phyloP scores from a whole-genome alignment of 163 green algal genomes.

The Chlorella variabilis region DNA sequence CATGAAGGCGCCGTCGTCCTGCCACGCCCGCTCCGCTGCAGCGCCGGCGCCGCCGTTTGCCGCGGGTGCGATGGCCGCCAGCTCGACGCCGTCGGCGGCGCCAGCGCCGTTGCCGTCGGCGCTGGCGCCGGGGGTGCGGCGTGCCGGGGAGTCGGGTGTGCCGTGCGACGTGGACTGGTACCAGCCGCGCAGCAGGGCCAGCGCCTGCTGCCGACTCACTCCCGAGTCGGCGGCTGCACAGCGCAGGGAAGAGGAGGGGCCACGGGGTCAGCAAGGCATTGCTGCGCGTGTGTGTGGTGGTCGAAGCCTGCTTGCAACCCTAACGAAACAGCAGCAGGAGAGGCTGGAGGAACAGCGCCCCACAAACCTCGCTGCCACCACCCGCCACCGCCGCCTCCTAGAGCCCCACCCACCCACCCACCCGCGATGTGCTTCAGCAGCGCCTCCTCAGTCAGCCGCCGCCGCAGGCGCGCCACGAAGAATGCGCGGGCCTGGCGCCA shows the following conservation, averaged over 20 bases:
- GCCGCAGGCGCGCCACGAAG: slow-evolving; percentile 83
- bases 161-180: slow-evolving; percentile 37
- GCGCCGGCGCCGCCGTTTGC: not conserved
- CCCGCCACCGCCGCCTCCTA: too few relatives aligned
- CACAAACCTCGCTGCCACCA: too few relatives aligned
- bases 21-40: slow-evolving; percentile 37
- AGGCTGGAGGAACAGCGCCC: too few relatives aligned
- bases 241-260: too few relatives aligned
- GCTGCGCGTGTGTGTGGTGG: too few relatives aligned
- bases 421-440: slow-evolving; percentile 69
- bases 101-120: not conserved
- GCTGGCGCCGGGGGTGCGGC: not conserved
- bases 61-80: not conserved
- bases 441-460: slow-evolving; percentile 77
- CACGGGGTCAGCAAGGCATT: too few relatives aligned
- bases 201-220: slow-evolving; percentile 44
- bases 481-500: slow-evolving; percentile 87
- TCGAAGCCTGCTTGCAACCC: too few relatives aligned
- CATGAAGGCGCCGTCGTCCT: slow-evolving; percentile 60
- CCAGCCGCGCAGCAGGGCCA: slow-evolving; percentile 56
- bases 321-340: too few relatives aligned
- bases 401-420: slow-evolving; percentile 13
- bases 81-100: not conserved
- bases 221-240: slow-evolving; percentile 65
- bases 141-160: not conserved